Evolutionary conservation across 805 yeast species (phyloP).

Genomic region (Hemisphaericaspora nanyangensis): DNA sequence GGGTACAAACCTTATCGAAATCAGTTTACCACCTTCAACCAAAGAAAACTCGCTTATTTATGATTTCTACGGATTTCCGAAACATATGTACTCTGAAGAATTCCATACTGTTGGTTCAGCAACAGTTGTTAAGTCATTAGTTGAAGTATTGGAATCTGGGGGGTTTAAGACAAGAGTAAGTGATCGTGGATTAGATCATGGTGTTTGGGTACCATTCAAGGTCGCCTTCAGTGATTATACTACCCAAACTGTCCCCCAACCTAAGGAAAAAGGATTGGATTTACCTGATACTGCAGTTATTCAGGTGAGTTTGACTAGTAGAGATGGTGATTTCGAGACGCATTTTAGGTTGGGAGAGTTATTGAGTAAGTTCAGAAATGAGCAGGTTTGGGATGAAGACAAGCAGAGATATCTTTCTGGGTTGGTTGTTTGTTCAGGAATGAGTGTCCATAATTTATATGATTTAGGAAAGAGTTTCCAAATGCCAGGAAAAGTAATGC

Average conservation of each 20-base stretch:
- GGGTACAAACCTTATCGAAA: slow-evolving; percentile 40
- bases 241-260: slow-evolving; percentile 20
- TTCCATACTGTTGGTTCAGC: slow-evolving; percentile 51
- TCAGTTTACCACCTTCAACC: slow-evolving; percentile 33
- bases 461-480: slow-evolving; percentile 38
- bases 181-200: slow-evolving; percentile 76
- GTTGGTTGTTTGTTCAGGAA: slow-evolving; percentile 63
- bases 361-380: slow-evolving; percentile 47
- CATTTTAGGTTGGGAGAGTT: slow-evolving; percentile 55
- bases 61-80: slow-evolving; percentile 74
- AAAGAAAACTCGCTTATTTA: slow-evolving; percentile 57
- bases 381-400: slow-evolving; percentile 30
- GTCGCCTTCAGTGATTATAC: slow-evolving; percentile 54
- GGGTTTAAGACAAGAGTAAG: slow-evolving; percentile 46
- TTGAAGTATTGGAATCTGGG: slow-evolving; percentile 30
- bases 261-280: slow-evolving; percentile 26
- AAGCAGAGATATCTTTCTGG: slow-evolving; percentile 25
- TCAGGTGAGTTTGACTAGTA: slow-evolving; percentile 47
- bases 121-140: slow-evolving; percentile 43
- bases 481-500: slow-evolving; percentile 21
- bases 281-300: slow-evolving; percentile 44
- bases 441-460: slow-evolving; percentile 73
- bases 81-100: slow-evolving; percentile 55
- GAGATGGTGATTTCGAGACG: slow-evolving; percentile 35
- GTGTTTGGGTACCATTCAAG: slow-evolving; percentile 77